phyloP scores from a whole-genome alignment of 2,329 filamentous ascomycete genomes.

The Aspergillus vadensis region DNA sequence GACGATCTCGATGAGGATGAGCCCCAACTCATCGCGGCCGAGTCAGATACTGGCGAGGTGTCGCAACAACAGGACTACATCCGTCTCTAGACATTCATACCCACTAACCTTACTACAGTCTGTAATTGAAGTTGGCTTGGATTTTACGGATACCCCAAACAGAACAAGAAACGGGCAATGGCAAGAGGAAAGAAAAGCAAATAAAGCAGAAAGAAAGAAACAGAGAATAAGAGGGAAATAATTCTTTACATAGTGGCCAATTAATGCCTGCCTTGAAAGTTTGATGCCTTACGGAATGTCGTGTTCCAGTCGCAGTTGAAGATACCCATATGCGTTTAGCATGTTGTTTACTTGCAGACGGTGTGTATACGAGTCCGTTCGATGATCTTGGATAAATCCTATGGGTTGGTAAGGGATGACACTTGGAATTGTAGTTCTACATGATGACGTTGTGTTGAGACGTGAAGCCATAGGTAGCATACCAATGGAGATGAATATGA shows the following conservation, averaged over 20 bases:
- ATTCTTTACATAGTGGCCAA: neutral
- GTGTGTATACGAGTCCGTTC: neutral
- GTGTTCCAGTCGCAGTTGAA: slow-evolving; percentile 8
- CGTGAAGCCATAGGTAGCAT: slow-evolving; percentile 4
- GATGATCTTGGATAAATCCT: neutral
- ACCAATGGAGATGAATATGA: slow-evolving; percentile 3
- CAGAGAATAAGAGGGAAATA: neutral
- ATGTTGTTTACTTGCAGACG: slow-evolving; percentile 1
- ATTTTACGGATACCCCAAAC: neutral
- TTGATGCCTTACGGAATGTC: slow-evolving; percentile 4
- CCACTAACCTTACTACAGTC: slow-evolving; percentile 19
- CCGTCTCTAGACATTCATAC: slow-evolving; percentile 42
- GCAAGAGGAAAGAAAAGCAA: neutral
- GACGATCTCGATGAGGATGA: slow-evolving; percentile 56
- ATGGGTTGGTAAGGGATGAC: neutral
- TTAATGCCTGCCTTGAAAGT: neutral
- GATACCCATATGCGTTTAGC: slow-evolving; percentile 17
- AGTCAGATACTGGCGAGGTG: slow-evolving; percentile 49
- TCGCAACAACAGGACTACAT: slow-evolving; percentile 58
- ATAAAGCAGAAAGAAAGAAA: neutral
- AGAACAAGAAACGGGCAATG: neutral
- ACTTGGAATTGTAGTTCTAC: neutral
- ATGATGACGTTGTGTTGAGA: slow-evolving; percentile 7
- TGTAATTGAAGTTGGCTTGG: slow-evolving; percentile 14
- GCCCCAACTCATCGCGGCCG: slow-evolving; percentile 38